Percentiles rank a stretch among this genome's conserved stretches.
Conservation (phyloP, 805 yeast species). For the Pichia sporocuriosa region DNA sequence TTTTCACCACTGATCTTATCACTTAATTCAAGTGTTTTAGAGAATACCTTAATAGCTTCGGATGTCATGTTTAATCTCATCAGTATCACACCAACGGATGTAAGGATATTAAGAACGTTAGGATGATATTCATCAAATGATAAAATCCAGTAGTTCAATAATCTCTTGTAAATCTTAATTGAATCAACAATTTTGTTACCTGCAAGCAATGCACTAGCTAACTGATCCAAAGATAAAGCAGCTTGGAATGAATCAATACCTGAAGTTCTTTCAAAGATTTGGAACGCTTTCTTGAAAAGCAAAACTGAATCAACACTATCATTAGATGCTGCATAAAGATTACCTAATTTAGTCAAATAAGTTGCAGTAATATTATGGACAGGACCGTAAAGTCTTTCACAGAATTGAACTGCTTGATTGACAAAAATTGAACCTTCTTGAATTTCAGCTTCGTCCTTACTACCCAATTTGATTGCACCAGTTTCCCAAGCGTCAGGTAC, state of each 20-base stretch:
- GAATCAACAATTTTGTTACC: slow-evolving; percentile 55
- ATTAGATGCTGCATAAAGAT: slow-evolving; percentile 8
- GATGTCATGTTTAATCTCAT: slow-evolving; percentile 42
- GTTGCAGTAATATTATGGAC: slow-evolving; percentile 75
- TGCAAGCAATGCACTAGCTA: slow-evolving; percentile 65
- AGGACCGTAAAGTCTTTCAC: slow-evolving; percentile 78
- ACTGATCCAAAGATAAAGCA: slow-evolving; percentile 60
- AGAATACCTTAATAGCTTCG: slow-evolving; percentile 48
- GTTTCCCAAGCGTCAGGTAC: slow-evolving; percentile 72
- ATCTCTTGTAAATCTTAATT: slow-evolving; percentile 53
- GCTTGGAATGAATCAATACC: slow-evolving; percentile 82
- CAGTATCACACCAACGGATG: slow-evolving; percentile 55
- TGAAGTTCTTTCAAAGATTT: slow-evolving; percentile 67
- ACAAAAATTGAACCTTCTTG: slow-evolving; percentile 58
- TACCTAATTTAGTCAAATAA: slow-evolving; percentile 56
- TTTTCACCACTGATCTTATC: slow-evolving; percentile 46
- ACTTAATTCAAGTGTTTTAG: slow-evolving; percentile 47
- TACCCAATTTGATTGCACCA: slow-evolving; percentile 35
- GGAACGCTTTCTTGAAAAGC: slow-evolving; percentile 58
- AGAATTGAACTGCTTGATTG: slow-evolving; percentile 61
- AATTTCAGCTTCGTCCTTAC: slow-evolving; percentile 29
- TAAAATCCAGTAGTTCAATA: slow-evolving; percentile 50
- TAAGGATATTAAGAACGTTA: slow-evolving; percentile 54
- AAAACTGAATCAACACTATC: slow-evolving; percentile 15
- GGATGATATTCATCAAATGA: slow-evolving; percentile 65